phyloP scores from a whole-genome alignment of 2,329 filamentous ascomycete genomes.

The Epichloe coenophiala region DNA sequence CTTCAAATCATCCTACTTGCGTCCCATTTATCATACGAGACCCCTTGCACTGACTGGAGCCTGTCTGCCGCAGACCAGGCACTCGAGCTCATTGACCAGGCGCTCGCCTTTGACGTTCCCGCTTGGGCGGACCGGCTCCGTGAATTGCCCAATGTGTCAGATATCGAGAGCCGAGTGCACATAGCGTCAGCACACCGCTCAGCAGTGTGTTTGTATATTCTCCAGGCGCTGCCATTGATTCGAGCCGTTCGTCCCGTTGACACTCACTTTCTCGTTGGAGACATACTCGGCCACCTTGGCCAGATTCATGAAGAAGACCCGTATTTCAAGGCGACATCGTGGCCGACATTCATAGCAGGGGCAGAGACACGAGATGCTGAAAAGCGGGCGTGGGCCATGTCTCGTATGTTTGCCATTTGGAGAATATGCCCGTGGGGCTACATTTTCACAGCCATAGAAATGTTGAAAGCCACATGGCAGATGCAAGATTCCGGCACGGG shows the following conservation, averaged over 20 bases:
- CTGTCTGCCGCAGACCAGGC: constrained; percentile 22
- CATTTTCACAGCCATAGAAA: constrained; percentile 35
- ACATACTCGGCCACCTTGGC: constrained; percentile 37
- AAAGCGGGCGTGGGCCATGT: constrained; percentile 37
- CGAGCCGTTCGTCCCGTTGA: constrained; percentile 24
- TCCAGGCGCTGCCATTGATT: constrained; percentile 27
- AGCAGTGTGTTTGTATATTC: constrained; percentile 32
- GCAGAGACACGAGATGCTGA: constrained; percentile 35
- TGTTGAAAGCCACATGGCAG: constrained; percentile 33
- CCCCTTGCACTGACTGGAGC: constrained; percentile 17
- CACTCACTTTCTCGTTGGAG: constrained; percentile 30
- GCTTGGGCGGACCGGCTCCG: constrained; percentile 28
- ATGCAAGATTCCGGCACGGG: constrained; percentile 23
- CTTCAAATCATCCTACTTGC: constrained; percentile 31
- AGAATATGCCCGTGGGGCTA: constrained; percentile 36
- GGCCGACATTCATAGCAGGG: constrained; percentile 45
- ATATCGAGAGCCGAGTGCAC: constrained; percentile 28
- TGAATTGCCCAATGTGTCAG: constrained; percentile 20
- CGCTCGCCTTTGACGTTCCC: constrained; percentile 27
- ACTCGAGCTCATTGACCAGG: constrained; percentile 26
- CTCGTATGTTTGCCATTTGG: constrained; percentile 31
- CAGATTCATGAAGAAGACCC: constrained; percentile 33
- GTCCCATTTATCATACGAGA: constrained; percentile 29
- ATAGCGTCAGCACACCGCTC: constrained; percentile 33
- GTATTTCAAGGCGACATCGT: constrained; percentile 46